Conservation (phyloP, 140 eudicot species). For the Oenanthe javanica region DNA sequence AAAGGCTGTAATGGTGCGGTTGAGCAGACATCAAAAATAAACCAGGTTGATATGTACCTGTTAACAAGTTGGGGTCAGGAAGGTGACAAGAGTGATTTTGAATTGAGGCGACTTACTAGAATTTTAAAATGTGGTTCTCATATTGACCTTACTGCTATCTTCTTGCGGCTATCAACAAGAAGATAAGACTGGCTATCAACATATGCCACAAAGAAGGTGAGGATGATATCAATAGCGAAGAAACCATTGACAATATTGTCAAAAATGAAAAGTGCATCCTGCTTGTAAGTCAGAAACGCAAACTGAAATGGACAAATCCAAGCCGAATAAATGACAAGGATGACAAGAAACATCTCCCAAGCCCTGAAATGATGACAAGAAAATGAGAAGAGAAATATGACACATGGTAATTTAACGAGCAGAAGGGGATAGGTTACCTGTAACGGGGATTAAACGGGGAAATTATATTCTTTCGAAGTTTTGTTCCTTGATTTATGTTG, state of each 20-base stretch:
- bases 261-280: slow-evolving; percentile 54
- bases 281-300: slow-evolving; percentile 60
- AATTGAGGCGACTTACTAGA: not conserved
- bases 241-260: slow-evolving; percentile 93
- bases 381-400: not conserved
- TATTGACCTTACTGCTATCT: slow-evolving; percentile 70
- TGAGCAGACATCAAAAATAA: slow-evolving; percentile 83
- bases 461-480: slow-evolving; percentile 37
- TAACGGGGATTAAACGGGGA: slow-evolving; percentile 74
- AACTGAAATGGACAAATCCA: slow-evolving; percentile 90
- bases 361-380: slow-evolving; percentile 36
- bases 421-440: slow-evolving; percentile 36
- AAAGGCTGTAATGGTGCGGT: slow-evolving; percentile 77
- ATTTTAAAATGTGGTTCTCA: not conserved
- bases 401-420: not conserved
- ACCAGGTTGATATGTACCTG: slow-evolving; percentile 97
- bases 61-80: slow-evolving; percentile 14
- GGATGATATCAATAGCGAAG: slow-evolving; percentile 84
- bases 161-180: slow-evolving; percentile 68
- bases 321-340: slow-evolving; percentile 83
- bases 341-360: slow-evolving; percentile 89
- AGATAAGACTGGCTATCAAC: slow-evolving; percentile 66
- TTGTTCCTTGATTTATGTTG: slow-evolving; percentile 42
- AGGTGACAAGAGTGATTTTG: not conserved
- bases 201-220: slow-evolving; percentile 96